Conservation (phyloP, 257 asterid species). For the Solanum ossicruentum region DNA sequence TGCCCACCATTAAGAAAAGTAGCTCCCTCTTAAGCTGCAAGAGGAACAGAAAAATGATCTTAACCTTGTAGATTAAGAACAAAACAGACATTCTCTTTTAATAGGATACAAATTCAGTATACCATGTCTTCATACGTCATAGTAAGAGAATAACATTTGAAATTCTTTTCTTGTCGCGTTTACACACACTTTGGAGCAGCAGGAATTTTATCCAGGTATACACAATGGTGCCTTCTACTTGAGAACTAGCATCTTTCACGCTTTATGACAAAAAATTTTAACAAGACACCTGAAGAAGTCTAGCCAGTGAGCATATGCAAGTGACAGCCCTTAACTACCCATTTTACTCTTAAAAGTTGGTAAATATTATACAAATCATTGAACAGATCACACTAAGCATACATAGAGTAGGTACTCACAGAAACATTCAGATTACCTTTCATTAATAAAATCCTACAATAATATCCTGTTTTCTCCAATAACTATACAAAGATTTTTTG, state of each 20-base stretch:
- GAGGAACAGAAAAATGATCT: neutral
- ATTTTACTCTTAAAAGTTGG: neutral
- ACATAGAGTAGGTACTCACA: neutral
- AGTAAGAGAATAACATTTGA: neutral
- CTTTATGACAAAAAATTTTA: neutral
- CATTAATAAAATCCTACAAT: neutral
- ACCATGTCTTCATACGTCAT: neutral
- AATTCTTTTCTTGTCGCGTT: neutral
- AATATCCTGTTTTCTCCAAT: neutral
- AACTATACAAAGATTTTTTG: neutral
- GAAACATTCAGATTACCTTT: neutral
- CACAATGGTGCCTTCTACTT: neutral
- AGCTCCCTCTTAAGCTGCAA: slow-evolving; percentile 92
- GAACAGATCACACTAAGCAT: neutral
- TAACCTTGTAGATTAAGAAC: neutral
- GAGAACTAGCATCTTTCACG: neutral
- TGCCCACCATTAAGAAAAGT: slow-evolving; percentile 58
- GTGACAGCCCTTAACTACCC: neutral
- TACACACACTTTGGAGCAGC: neutral
- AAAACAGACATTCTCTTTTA: neutral
- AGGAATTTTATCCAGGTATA: neutral
- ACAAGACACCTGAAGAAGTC: neutral
- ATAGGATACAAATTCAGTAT: neutral
- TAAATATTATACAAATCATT: neutral
- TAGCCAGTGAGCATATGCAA: neutral